Evolutionary conservation across 148 eudicot species (phyloP).

Genomic region (Rhododendron williamsianum): DNA sequence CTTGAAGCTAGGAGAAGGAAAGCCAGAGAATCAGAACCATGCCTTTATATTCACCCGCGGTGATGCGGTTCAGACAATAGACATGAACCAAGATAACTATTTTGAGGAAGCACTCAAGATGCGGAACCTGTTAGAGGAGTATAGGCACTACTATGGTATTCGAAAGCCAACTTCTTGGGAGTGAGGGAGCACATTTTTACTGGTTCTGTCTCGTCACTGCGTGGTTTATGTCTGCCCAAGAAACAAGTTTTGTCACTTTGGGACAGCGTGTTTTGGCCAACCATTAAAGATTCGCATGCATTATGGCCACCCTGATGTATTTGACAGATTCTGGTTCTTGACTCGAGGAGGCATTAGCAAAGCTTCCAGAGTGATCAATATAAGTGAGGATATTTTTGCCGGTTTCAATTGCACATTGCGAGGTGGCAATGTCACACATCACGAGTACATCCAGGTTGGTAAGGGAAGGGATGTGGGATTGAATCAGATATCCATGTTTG

Average conservation of each 20-base stretch:
- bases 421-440: constrained; percentile 59
- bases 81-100: constrained; percentile 91
- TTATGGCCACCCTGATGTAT: constrained; percentile 94
- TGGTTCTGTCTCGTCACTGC: constrained; percentile 82
- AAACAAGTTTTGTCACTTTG: constrained; percentile 81
- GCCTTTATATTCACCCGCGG: constrained; percentile 82
- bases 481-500: constrained; percentile 49
- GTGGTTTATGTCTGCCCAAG: constrained; percentile 90
- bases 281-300: constrained; percentile 79
- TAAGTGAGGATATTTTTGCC: constrained; percentile 61
- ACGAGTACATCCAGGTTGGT: constrained; percentile 63
- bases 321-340: constrained; percentile 79
- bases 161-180: constrained; percentile 82
- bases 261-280: constrained; percentile 87
- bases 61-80: constrained; percentile 88
- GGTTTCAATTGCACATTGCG: constrained; percentile 54
- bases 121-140: constrained; percentile 79
- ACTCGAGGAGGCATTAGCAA: constrained; percentile 78
- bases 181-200: constrained; percentile 85
- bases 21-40: constrained; percentile 92
- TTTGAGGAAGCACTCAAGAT: constrained; percentile 88
- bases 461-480: constrained; percentile 59
- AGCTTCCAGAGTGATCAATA: constrained; percentile 49
- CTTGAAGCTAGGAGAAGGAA: constrained; percentile 82
- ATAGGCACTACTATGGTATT: constrained; percentile 47